Conservation (phyloP, 192 early-diverging fungal species). For the Allomyces javanicus region DNA sequence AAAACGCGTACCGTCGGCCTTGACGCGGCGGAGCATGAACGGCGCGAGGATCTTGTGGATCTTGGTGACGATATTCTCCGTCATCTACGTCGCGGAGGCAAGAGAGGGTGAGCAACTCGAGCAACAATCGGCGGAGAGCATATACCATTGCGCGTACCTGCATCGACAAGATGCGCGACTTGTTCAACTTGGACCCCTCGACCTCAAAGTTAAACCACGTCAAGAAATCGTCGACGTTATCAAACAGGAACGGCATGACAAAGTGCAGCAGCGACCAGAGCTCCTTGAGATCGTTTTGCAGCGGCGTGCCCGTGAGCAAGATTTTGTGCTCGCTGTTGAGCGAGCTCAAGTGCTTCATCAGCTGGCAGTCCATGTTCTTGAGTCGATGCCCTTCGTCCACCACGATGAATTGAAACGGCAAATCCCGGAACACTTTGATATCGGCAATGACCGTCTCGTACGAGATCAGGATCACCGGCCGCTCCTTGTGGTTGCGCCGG, state of each 20-base stretch:
- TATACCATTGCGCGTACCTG: background rate
- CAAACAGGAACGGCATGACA: constrained; percentile 86
- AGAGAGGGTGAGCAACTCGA: constrained; percentile 27
- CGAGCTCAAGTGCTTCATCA: constrained; percentile 66
- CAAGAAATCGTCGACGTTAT: constrained; percentile 49
- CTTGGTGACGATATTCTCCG: constrained; percentile 46
- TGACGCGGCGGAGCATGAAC: constrained; percentile 79
- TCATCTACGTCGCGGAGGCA: constrained; percentile 48
- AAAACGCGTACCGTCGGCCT: constrained; percentile 45
- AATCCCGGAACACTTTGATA: too few species aligned
- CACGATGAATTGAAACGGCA: constrained; percentile 38
- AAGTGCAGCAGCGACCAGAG: constrained; percentile 94
- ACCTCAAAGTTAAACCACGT: constrained; percentile 60
- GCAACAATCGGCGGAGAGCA: background rate
- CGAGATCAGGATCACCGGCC: background rate
- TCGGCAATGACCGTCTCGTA: background rate
- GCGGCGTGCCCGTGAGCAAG: constrained; percentile 79
- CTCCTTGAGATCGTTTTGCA: constrained; percentile 77
- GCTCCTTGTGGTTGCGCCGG: background rate
- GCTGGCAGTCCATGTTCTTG: constrained; percentile 86
- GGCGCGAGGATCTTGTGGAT: constrained; percentile 76
- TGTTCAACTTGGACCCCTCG: constrained; percentile 6
- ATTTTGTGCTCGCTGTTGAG: constrained; percentile 71
- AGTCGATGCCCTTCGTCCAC: constrained; percentile 93
- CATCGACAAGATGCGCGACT: constrained; percentile 19